Evolutionary conservation across 164 flowering plant species (phyloP), one percentile per base, ranked within the genome.

Genomic region (Paratinospora sagittata): DNA sequence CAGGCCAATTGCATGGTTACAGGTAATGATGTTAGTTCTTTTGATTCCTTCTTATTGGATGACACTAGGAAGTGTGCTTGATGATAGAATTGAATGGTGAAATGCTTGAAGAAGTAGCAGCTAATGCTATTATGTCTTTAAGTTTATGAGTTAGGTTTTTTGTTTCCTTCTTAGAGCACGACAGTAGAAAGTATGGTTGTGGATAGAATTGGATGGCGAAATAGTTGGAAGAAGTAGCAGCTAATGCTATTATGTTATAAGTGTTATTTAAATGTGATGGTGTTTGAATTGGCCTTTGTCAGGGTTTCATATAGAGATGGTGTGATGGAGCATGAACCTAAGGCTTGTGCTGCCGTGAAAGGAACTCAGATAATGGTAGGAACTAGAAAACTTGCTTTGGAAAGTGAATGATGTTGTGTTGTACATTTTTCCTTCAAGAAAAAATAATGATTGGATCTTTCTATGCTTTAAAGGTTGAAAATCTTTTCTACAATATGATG

Each of bases 331-430:
- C 82, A 86, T 78, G 92, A 90, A 75, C 97, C 99, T 0, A 91
- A 82, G 81, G 83, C 98, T 61, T 96, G 99, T 78, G 99, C 99
- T 76, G 98, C 99, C 70, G 99, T 96, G 24, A 93, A 93, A 83
- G 99, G 99, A 70, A 93, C 99, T 70, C 99, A 91, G 82, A 88
- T 93, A 72, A 82, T 85, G 99, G 98, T 94, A 79, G 33, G 80
- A 10, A 30, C 64, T 36, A 47, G 17, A 19, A 23, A 27, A 58
- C 23, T 49, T 61, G 19, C 3, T 49, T 30, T 12, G 27, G n/a
- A 3, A 9, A 30, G 27, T 61, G 19, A 55, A 33, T 37, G 2
- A 21, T 6, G 36, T 68, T 30, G 57, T 17, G 65, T 58, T 45
- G 13, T 58, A 16, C 65, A 39, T 41, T 2, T 64, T 64, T 30